These are phyloP conservation scores for Sanghuangporus sanghuang DNA, from an alignment of 1,284 basidiomycete species.

Conservation along the genomic window DNA sequence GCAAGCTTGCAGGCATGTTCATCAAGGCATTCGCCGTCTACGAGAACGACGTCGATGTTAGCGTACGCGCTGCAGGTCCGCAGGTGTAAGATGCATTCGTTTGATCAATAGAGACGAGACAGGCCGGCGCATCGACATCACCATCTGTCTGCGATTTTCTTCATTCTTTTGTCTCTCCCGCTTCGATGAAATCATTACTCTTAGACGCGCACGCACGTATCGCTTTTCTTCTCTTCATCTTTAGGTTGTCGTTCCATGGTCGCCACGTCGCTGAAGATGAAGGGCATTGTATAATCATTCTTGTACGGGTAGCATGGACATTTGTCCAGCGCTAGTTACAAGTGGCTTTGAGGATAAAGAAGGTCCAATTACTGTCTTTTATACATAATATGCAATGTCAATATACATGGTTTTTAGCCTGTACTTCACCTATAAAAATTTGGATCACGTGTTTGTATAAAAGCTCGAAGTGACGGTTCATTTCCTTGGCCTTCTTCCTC, in stretches of 20 bases:
- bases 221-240: background rate
- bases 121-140: background rate
- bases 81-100: background rate
- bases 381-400: background rate
- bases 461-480: no score
- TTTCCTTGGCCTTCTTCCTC: no score
- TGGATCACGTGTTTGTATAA: no score
- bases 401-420: background rate
- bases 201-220: background rate
- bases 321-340: no score
- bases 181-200: background rate
- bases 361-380: background rate
- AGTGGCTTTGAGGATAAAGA: background rate
- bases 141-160: background rate
- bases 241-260: background rate
- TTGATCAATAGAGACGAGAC: background rate
- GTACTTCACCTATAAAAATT: background rate
- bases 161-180: background rate
- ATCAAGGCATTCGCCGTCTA: conserved; percentile 87
- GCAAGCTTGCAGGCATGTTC: conserved; percentile 90
- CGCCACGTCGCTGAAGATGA: background rate
- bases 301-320: background rate
- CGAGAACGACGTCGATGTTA: conserved; percentile 75
- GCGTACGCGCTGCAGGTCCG: conserved; percentile 79
- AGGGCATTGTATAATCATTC: background rate